phyloP scores from a whole-genome alignment of 2,329 filamentous ascomycete species.

The Talaromyces pinophilus region DNA sequence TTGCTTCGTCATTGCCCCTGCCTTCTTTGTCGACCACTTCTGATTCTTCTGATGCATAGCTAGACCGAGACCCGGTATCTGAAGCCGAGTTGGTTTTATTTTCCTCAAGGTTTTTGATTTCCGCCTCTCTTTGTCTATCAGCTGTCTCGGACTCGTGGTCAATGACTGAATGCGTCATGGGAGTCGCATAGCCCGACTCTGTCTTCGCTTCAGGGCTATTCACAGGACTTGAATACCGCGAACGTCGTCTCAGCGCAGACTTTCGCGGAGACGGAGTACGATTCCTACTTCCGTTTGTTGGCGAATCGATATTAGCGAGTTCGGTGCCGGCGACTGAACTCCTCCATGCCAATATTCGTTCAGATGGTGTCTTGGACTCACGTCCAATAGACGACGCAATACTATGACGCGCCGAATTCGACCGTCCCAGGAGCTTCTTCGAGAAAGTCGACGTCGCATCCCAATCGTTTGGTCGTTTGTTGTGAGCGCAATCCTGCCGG shows the following conservation, averaged over 20 bases:
- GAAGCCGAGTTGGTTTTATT: conserved; percentile 18
- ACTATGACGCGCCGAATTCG: conserved; percentile 59
- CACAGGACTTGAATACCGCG: conserved; percentile 30
- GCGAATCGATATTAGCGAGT: conserved; percentile 47
- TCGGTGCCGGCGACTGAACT: conserved; percentile 64
- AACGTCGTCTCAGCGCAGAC: conserved; percentile 30
- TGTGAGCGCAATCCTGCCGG: conserved; percentile 85
- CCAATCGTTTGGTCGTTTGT: conserved; percentile 77
- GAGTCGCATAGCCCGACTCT: conserved; percentile 32
- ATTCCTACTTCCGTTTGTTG: conserved; percentile 32
- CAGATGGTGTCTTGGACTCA: conserved; percentile 57
- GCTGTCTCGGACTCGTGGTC: conserved; percentile 26
- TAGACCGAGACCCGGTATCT: conserved; percentile 30
- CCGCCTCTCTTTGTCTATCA: background rate
- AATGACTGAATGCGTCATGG: conserved; percentile 32
- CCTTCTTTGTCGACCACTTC: conserved; percentile 13
- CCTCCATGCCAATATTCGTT: conserved; percentile 86
- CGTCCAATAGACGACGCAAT: conserved; percentile 50
- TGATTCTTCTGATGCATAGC: conserved; percentile 28
- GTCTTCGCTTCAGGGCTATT: conserved; percentile 30
- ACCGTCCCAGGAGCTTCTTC: conserved; percentile 59
- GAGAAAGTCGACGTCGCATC: conserved; percentile 77
- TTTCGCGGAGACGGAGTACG: conserved; percentile 55
- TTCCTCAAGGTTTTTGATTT: background rate
- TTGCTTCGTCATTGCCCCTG: background rate